Conservation (phyloP, 768 basidiomycete species). For the Russula emetica region DNA sequence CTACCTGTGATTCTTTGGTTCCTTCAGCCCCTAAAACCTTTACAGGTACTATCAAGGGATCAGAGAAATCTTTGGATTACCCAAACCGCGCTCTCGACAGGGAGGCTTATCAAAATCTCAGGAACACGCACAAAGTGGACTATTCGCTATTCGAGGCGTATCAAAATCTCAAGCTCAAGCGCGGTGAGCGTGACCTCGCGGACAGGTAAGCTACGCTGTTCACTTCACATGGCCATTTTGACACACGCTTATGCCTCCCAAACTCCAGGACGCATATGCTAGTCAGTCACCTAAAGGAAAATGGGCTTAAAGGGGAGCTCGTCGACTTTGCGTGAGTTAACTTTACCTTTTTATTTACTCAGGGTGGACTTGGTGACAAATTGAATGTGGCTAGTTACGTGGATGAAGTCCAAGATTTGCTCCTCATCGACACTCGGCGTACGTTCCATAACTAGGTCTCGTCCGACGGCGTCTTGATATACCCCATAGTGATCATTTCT, state of each 20-base stretch:
- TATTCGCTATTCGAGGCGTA: conserved; percentile 49
- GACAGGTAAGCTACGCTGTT: conserved; percentile 44
- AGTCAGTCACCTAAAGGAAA: conserved; percentile 36
- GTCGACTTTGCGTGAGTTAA: conserved; percentile 53
- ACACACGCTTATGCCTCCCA: neutral
- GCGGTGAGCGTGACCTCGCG: conserved; percentile 50
- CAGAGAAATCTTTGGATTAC: conserved; percentile 44
- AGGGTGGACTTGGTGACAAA: neutral
- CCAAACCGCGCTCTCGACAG: conserved; percentile 18
- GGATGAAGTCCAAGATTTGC: conserved; percentile 70
- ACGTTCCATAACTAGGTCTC: conserved; percentile 25
- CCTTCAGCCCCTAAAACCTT: neutral
- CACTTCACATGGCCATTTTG: neutral
- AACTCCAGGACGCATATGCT: conserved; percentile 48
- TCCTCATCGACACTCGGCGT: conserved; percentile 62
- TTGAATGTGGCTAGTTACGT: conserved; percentile 46
- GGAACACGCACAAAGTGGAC: neutral
- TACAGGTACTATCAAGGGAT: conserved; percentile 63
- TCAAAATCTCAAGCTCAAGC: conserved; percentile 40
- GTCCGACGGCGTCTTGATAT: neutral
- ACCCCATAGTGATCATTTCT: conserved; percentile 49
- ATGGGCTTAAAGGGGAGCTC: conserved; percentile 38
- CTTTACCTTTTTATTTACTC: neutral
- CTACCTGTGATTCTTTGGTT: neutral
- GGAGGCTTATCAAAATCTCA: conserved; percentile 8